Evolutionary conservation across 1,284 basidiomycete genomes (phyloP).

Genomic region (Ganoderma meredithae): DNA sequence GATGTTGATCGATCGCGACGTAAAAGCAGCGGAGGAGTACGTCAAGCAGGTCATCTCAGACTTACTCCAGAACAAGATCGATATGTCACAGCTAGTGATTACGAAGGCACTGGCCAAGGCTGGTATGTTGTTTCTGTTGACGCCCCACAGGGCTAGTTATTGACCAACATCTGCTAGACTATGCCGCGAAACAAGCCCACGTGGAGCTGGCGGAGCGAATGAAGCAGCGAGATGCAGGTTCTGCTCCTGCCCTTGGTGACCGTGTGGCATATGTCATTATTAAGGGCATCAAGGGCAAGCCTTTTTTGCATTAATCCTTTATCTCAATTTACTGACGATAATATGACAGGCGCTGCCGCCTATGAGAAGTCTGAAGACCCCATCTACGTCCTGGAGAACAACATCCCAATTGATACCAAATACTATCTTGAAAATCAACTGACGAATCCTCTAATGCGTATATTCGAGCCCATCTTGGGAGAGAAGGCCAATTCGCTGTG

Average conservation of each 20-base stretch:
- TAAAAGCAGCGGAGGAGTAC: constrained; percentile 93
- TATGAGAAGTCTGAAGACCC: constrained; percentile 98
- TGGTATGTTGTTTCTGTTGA: constrained; percentile 51
- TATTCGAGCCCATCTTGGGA: constrained; percentile 97
- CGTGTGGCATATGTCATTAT: constrained; percentile 98
- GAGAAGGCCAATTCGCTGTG: constrained; percentile 86
- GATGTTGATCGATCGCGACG: constrained; percentile 94
- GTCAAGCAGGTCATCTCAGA: constrained; percentile 93
- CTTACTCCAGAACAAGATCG: constrained; percentile 92
- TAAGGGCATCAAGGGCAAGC: constrained; percentile 89
- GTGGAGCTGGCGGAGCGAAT: constrained; percentile 94
- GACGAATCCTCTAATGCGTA: constrained; percentile 93
- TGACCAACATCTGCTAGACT: constrained; percentile 57
- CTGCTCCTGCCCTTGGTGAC: constrained; percentile 92
- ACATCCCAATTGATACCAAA: constrained; percentile 94
- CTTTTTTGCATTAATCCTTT: constrained; percentile 1
- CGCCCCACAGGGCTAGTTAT: neutral
- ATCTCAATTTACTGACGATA: neutral
- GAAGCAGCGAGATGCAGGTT: constrained; percentile 93
- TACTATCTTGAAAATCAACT: constrained; percentile 98
- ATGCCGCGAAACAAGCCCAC: constrained; percentile 92
- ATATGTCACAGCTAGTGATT: constrained; percentile 98
- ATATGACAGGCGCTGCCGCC: constrained; percentile 82
- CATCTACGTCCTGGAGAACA: constrained; percentile 95
- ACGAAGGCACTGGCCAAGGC: constrained; percentile 94